Evolutionary conservation across 306 rosid genomes (phyloP).

Genomic region (Prosopis cineraria): DNA sequence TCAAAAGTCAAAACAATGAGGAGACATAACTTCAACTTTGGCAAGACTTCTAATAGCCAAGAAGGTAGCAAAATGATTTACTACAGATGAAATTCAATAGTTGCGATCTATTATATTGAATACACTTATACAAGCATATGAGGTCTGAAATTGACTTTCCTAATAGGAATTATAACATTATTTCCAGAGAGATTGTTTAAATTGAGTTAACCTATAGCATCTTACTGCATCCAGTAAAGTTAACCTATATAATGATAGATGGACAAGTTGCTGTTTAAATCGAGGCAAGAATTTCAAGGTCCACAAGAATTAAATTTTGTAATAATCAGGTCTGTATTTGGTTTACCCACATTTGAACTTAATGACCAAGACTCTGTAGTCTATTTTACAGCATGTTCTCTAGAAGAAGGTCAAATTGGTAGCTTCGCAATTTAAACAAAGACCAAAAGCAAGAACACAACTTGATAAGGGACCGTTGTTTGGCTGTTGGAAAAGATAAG

Average conservation of each 20-base stretch:
- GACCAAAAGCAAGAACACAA: slow-evolving; percentile 14
- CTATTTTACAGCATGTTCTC: neutral
- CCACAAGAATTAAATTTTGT: neutral
- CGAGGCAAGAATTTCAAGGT: neutral
- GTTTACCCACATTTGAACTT: slow-evolving; percentile 28
- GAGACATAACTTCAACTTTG: slow-evolving; percentile 20
- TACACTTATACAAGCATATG: neutral
- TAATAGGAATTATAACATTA: neutral
- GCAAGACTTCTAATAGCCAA: slow-evolving; percentile 6
- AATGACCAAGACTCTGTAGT: slow-evolving; percentile 5
- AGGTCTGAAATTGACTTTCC: neutral
- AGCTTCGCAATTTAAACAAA: slow-evolving; percentile 1
- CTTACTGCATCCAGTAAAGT: slow-evolving; percentile 22
- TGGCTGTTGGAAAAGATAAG: too few species aligned
- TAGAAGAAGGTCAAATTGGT: neutral
- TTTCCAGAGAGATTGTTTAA: neutral
- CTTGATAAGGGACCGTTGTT: too few species aligned
- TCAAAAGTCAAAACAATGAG: slow-evolving; percentile 16
- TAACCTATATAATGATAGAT: neutral
- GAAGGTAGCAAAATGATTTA: neutral
- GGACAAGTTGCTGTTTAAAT: slow-evolving; percentile 15
- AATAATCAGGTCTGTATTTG: slow-evolving; percentile 1
- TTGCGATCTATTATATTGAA: neutral
- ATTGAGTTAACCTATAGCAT: too few species aligned
- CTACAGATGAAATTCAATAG: neutral